Percentiles rank a stretch among this genome's conserved stretches.
Conservation (phyloP, 2,329 filamentous ascomycete genomes). For the Atkinsonella texensis region DNA sequence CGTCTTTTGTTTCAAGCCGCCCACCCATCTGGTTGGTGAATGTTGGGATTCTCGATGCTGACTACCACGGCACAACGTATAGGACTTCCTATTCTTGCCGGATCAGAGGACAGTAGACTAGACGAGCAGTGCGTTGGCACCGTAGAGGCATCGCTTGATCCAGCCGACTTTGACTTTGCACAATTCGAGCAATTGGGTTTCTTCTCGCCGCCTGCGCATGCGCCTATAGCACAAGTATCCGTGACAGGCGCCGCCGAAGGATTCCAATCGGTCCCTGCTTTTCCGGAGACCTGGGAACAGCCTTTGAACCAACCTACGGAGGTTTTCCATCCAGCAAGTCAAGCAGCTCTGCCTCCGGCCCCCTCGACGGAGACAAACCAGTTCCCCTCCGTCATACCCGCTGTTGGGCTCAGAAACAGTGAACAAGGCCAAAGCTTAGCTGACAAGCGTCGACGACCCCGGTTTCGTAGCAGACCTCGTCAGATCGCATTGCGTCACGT, state of each 20-base stretch:
- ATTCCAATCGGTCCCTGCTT: slow-evolving; percentile 10
- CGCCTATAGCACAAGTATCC: slow-evolving; percentile 18
- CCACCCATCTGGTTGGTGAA: background rate
- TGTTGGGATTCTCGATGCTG: background rate
- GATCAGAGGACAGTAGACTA: slow-evolving; percentile 12
- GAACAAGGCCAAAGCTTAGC: background rate
- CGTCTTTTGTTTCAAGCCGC: background rate
- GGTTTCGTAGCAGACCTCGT: slow-evolving; percentile 16
- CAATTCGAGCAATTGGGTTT: slow-evolving; percentile 21
- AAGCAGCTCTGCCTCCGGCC: background rate
- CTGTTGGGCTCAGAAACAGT: background rate
- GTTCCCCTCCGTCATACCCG: background rate
- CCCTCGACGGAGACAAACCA: background rate
- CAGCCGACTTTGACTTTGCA: slow-evolving; percentile 23
- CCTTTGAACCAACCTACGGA: slow-evolving; percentile 8
- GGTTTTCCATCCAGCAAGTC: slow-evolving; percentile 1
- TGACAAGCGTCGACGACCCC: slow-evolving; percentile 14
- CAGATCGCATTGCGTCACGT: slow-evolving; percentile 21
- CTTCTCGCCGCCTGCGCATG: slow-evolving; percentile 12
- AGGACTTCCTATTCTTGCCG: slow-evolving; percentile 16
- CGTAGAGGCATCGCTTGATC: slow-evolving; percentile 17
- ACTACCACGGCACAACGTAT: background rate
- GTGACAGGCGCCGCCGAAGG: slow-evolving; percentile 10
- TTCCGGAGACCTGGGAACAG: slow-evolving; percentile 15
- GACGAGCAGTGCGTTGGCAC: slow-evolving; percentile 17